Percentiles rank a stretch among this genome's conserved stretches.
These are phyloP conservation scores for Fraxinus anomala DNA, from an alignment of 257 asterid species.

Conservation along the genomic window DNA sequence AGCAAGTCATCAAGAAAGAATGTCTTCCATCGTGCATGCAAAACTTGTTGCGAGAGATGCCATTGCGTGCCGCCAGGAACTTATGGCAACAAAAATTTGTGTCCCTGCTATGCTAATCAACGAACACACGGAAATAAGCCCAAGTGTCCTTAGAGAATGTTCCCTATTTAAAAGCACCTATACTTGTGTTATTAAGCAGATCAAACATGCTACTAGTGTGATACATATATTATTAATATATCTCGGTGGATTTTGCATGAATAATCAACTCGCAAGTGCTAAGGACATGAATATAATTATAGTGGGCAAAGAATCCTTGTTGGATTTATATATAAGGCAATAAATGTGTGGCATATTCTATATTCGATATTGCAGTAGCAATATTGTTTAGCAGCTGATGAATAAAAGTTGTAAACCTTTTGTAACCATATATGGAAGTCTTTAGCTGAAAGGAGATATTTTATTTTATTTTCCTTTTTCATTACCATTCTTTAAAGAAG, in stretches of 20 bases:
- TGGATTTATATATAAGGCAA: background rate
- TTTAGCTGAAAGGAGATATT: no score
- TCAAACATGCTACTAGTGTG: background rate
- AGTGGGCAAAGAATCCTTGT: background rate
- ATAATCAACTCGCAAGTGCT: background rate
- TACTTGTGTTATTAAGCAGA: background rate
- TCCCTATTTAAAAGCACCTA: background rate
- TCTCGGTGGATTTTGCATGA: background rate
- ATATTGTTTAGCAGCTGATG: background rate
- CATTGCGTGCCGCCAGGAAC: slow-evolving; percentile 49
- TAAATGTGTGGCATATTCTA: background rate
- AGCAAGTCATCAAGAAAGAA: slow-evolving; percentile 43
- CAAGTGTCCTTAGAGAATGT: slow-evolving; percentile 35
- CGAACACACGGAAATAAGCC: slow-evolving; percentile 37
- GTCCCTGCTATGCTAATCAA: slow-evolving; percentile 43
- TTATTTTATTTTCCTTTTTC: no score
- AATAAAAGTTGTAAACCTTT: background rate
- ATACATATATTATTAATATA: no score
- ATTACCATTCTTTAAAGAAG: no score
- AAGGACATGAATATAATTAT: background rate
- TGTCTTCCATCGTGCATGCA: slow-evolving; percentile 36
- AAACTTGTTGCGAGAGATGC: slow-evolving; percentile 38
- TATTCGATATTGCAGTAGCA: background rate
- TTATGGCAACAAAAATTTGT: slow-evolving; percentile 34
- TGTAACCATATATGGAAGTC: no score